Conservation (phyloP, 176 grass and related monocot species). For the Olyra latifolia region DNA sequence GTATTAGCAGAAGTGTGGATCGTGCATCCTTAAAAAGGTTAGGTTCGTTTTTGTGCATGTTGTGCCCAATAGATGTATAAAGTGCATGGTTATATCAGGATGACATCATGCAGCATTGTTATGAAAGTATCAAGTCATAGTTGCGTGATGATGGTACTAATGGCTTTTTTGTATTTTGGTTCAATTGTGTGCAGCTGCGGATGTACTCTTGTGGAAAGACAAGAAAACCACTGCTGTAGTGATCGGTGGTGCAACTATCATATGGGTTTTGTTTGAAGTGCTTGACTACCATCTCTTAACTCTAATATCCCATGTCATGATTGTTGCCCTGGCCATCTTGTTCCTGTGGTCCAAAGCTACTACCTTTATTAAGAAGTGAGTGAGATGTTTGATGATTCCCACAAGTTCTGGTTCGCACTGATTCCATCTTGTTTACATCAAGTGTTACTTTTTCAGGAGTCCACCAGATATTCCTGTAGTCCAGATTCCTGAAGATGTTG, state of each 20-base stretch:
- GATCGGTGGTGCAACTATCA: constrained; percentile 60
- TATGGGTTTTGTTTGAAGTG: constrained; percentile 80
- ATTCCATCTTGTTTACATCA: constrained; percentile 7
- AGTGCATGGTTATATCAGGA: neutral
- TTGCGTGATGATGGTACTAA: neutral
- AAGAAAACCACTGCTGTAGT: constrained; percentile 76
- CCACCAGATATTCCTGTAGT: constrained; percentile 61
- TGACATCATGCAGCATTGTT: neutral
- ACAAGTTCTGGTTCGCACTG: neutral
- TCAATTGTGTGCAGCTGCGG: constrained; percentile 64
- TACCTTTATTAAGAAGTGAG: constrained; percentile 75
- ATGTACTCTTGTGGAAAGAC: constrained; percentile 90
- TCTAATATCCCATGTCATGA: constrained; percentile 66
- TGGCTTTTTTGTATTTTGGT: constrained; percentile 10
- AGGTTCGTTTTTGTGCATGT: neutral
- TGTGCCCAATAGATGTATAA: neutral
- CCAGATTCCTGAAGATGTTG: constrained; percentile 67
- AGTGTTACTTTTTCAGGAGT: constrained; percentile 43
- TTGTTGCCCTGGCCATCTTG: constrained; percentile 57
- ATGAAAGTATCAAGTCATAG: neutral
- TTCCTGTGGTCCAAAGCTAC: constrained; percentile 82
- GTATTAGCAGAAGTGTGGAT: neutral
- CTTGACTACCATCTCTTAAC: constrained; percentile 82
- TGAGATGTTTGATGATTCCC: neutral
- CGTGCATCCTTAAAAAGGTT: neutral